phyloP scores from a whole-genome alignment of 495 filamentous ascomycete species.

The Hypoxylon fuscum region DNA sequence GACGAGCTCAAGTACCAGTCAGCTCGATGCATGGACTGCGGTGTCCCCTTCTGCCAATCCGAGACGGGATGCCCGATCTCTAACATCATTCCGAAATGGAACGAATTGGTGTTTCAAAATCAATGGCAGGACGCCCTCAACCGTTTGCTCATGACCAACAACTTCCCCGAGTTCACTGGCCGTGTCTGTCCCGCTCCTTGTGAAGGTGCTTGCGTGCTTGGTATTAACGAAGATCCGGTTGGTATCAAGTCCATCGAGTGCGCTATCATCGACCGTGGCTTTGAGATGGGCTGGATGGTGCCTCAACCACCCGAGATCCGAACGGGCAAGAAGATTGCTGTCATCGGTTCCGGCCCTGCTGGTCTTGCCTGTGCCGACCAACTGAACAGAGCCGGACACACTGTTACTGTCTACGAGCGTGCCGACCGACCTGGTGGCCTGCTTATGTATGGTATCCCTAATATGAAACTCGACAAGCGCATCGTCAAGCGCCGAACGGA shows the following conservation, averaged over 20 bases:
- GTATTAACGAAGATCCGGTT: conserved; percentile 97
- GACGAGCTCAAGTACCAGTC: conserved; percentile 99
- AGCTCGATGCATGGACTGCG: conserved; percentile 99
- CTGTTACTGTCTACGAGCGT: conserved; percentile 94
- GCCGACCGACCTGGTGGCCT: conserved; percentile 92
- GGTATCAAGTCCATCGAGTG: conserved; percentile 99
- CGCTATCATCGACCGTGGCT: conserved; percentile 98
- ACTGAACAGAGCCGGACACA: conserved; percentile 92
- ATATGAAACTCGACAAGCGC: conserved; percentile 99
- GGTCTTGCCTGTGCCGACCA: conserved; percentile 95
- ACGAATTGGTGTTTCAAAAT: conserved; percentile 89
- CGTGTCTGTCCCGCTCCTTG: conserved; percentile 98
- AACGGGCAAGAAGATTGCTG: conserved; percentile 88
- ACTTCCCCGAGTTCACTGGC: conserved; percentile 99
- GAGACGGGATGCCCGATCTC: conserved; percentile 98
- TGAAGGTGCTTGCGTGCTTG: conserved; percentile 96
- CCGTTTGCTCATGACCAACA: conserved; percentile 97
- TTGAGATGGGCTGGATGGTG: conserved; percentile 99
- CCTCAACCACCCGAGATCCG: conserved; percentile 81
- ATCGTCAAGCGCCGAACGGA: conserved; percentile 95
- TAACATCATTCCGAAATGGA: conserved; percentile 99
- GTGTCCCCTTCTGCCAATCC: conserved; percentile 99
- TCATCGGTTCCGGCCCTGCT: conserved; percentile 94
- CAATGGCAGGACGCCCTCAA: conserved; percentile 97
- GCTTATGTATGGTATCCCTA: conserved; percentile 98